phyloP scores from a whole-genome alignment of 495 filamentous ascomycete genomes.

The Hypoxylon cercidicola region DNA sequence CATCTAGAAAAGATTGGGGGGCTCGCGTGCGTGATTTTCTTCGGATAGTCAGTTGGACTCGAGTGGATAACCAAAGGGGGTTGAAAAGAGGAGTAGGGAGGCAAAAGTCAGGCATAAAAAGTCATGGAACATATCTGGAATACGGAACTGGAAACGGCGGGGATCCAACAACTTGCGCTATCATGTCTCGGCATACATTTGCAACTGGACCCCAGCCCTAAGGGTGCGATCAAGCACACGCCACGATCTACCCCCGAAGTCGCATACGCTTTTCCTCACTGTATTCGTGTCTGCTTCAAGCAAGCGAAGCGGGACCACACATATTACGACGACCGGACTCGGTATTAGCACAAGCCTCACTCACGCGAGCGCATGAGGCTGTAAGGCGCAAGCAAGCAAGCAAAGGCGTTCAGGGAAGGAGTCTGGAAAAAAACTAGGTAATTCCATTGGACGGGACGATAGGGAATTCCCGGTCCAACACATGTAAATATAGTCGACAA shows the following conservation, averaged over 20 bases:
- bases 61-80: slow-evolving; percentile 17
- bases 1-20: slow-evolving; percentile 27
- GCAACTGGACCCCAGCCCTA: slow-evolving; percentile 7
- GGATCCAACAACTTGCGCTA: slow-evolving; percentile 7
- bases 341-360: slow-evolving; percentile 5
- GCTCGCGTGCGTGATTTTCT: slow-evolving; percentile 29
- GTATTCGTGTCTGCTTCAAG: slow-evolving; percentile 4
- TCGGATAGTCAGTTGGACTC: slow-evolving; percentile 21
- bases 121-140: slow-evolving; percentile 11
- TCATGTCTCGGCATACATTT: slow-evolving; percentile 4
- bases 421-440: slow-evolving; percentile 30
- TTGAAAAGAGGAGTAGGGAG: slow-evolving; percentile 12
- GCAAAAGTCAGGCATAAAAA: slow-evolving; percentile 7
- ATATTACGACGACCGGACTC: slow-evolving; percentile 25
- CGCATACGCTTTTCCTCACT: slow-evolving; percentile 1
- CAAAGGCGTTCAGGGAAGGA: slow-evolving; percentile 35
- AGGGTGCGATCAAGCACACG: slow-evolving; percentile 13
- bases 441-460: not conserved
- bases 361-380: slow-evolving; percentile 6
- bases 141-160: slow-evolving; percentile 20
- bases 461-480: not conserved
- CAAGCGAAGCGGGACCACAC: slow-evolving; percentile 13
- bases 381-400: slow-evolving; percentile 16
- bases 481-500: slow-evolving; percentile 44
- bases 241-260: slow-evolving; percentile 6